These are phyloP conservation scores for Fusarium chuoi DNA, from an alignment of 2,329 filamentous ascomycete genomes.

Conservation along the genomic window DNA sequence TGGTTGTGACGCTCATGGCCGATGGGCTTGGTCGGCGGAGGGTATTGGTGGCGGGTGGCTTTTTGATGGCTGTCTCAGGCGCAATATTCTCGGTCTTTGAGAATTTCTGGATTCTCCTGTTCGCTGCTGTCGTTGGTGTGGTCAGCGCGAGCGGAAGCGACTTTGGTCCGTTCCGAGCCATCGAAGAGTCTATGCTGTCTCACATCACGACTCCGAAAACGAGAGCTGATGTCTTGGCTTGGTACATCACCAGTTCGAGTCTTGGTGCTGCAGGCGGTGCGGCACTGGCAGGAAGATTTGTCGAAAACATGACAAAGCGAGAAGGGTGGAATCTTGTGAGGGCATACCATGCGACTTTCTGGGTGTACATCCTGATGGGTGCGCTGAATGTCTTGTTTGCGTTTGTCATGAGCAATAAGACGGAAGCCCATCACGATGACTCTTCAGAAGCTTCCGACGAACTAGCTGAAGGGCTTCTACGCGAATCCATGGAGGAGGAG, in stretches of 20 bases:
- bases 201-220: constrained; percentile 66
- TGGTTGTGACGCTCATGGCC: constrained; percentile 67
- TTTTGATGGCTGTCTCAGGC: constrained; percentile 68
- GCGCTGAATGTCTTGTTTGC: constrained; percentile 59
- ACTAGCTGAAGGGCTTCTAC: constrained; percentile 39
- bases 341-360: constrained; percentile 68
- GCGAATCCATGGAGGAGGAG: constrained; percentile 31
- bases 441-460: constrained; percentile 34
- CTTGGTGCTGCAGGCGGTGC: constrained; percentile 65
- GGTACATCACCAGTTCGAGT: constrained; percentile 70
- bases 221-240: constrained; percentile 71
- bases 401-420: constrained; percentile 58
- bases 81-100: constrained; percentile 63
- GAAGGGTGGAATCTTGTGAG: constrained; percentile 61
- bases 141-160: constrained; percentile 72
- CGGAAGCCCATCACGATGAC: constrained; percentile 56
- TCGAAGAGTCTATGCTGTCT: constrained; percentile 72
- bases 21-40: constrained; percentile 67
- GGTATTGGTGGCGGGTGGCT: constrained; percentile 62
- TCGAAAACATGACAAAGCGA: constrained; percentile 57
- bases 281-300: constrained; percentile 61
- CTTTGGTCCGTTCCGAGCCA: constrained; percentile 73
- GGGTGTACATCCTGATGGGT: constrained; percentile 68
- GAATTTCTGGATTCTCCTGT: constrained; percentile 68
- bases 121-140: constrained; percentile 69